phyloP scores from a whole-genome alignment of 139 green algal species.

The Closterium sp. region DNA sequence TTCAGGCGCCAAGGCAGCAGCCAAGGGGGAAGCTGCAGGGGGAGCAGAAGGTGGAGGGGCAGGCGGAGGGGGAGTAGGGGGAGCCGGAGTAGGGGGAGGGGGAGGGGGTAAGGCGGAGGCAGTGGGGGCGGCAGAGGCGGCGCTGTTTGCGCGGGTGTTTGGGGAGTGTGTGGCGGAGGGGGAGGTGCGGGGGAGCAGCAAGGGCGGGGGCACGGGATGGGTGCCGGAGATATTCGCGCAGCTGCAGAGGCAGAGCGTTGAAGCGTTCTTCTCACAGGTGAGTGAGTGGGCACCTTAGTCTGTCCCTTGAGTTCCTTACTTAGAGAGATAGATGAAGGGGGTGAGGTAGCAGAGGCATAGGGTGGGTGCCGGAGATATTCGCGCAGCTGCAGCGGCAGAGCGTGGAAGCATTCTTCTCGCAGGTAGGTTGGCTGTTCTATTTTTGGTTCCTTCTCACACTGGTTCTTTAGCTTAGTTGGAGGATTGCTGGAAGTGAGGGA shows the following conservation, averaged over 20 bases:
- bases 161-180: constrained; percentile 48
- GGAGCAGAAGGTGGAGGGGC: no score
- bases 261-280: constrained; percentile 68
- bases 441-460: no score
- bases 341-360: constrained; percentile 52
- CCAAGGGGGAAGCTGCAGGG: no score
- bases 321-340: not conserved
- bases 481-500: no score
- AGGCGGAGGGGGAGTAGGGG: no score
- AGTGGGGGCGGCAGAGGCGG: constrained; percentile 13
- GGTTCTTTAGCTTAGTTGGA: no score
- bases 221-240: constrained; percentile 64
- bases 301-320: no score
- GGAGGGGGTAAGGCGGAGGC: no score
- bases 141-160: constrained; percentile 9
- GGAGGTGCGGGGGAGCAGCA: constrained; percentile 63
- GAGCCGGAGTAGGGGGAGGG: no score
- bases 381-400: constrained; percentile 64
- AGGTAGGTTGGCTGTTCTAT: no score
- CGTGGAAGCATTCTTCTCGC: constrained; percentile 70
- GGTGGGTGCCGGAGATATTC: constrained; percentile 72
- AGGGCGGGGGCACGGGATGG: constrained; percentile 69
- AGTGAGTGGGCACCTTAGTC: no score
- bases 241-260: constrained; percentile 68
- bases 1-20: no score